These are phyloP conservation scores for Grifola frondosa DNA, from an alignment of 1,284 basidiomycete genomes.

Conservation along the genomic window DNA sequence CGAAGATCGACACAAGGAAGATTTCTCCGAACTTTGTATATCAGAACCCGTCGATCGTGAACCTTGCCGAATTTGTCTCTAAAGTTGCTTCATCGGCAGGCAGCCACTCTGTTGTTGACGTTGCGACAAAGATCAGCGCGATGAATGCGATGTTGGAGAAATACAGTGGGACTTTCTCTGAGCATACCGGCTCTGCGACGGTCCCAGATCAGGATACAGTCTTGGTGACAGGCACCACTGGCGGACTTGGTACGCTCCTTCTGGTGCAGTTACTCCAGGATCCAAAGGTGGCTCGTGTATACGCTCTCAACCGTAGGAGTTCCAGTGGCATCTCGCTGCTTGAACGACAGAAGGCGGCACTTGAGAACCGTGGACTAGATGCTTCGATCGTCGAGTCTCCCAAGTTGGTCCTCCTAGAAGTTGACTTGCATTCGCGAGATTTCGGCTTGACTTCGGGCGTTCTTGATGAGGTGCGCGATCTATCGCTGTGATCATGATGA, in stretches of 20 bases:
- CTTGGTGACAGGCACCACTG: constrained; percentile 39
- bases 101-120: constrained; percentile 2
- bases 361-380: constrained; percentile 24
- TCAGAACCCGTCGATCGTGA: constrained; percentile 30
- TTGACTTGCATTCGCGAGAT: constrained; percentile 10
- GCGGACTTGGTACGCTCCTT: constrained; percentile 33
- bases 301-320: constrained; percentile 33
- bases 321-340: constrained; percentile 9
- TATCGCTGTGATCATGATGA: neutral
- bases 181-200: too few relatives aligned
- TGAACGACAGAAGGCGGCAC: constrained; percentile 27
- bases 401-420: constrained; percentile 15
- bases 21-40: constrained; percentile 36
- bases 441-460: constrained; percentile 13
- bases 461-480: constrained; percentile 14
- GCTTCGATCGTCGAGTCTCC: constrained; percentile 1
- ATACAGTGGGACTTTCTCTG: constrained; percentile 30
- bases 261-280: constrained; percentile 27
- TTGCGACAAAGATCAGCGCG: constrained; percentile 16
- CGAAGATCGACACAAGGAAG: constrained; percentile 21
- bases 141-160: constrained; percentile 32
- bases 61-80: constrained; percentile 28
- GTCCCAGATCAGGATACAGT: too few relatives aligned
- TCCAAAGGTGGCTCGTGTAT: constrained; percentile 26
- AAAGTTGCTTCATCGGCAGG: constrained; percentile 2